Percentiles rank a stretch among this genome's conserved stretches.
phyloP scores from a whole-genome alignment of 169 alveolate species.

The Plasmodium billcollinsi region DNA sequence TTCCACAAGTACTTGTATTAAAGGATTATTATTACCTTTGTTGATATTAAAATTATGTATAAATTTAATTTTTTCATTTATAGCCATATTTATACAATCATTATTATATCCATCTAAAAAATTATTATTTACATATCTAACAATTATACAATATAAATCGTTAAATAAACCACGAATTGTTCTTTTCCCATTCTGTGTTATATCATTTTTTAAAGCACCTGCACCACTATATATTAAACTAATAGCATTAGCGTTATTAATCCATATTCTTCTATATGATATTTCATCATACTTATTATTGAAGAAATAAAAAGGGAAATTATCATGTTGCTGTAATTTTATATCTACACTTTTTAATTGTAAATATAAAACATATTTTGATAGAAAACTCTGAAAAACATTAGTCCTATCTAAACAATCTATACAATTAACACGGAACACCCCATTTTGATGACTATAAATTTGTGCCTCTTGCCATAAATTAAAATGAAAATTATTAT shows the following conservation, averaged over 20 bases:
- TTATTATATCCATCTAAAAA: constrained; percentile 74
- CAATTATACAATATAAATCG: constrained; percentile 28
- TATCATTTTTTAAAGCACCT: constrained; percentile 72
- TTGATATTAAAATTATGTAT: constrained; percentile 41
- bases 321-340: constrained; percentile 24
- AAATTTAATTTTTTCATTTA: constrained; percentile 38
- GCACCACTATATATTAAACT: constrained; percentile 72
- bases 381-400: constrained; percentile 93
- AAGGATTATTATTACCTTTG: constrained; percentile 39
- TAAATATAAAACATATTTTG: constrained; percentile 49
- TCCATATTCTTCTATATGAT: constrained; percentile 54
- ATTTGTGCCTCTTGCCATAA: constrained; percentile 30
- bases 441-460: constrained; percentile 92
- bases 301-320: constrained; percentile 66
- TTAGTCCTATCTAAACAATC: constrained; percentile 98
- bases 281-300: constrained; percentile 35
- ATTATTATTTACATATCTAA: constrained; percentile 64
- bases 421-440: constrained; percentile 96
- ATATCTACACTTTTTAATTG: constrained; percentile 48
- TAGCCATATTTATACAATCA: constrained; percentile 72
- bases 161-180: constrained; percentile 51
- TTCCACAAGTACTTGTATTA: constrained; percentile 52
- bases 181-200: constrained; percentile 75
- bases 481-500: not conserved
- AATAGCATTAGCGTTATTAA: constrained; percentile 72